Evolutionary conservation across 164 flowering plant species (phyloP).

Genomic region (Liriodendron chinense): DNA sequence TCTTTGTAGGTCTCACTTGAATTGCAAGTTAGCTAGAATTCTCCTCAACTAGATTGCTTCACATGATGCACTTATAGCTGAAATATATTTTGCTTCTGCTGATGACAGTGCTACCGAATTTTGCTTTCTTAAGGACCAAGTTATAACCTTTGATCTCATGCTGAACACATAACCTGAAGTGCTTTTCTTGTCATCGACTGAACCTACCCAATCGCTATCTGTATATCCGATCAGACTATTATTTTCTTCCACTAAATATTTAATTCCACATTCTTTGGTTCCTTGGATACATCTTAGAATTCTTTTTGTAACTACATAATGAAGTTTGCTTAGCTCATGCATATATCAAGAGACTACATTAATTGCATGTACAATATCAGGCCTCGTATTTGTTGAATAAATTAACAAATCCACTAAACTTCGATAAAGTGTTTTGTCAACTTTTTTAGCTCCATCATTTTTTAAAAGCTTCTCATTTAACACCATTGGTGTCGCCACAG

Average conservation of each 20-base stretch:
- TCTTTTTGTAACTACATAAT: slow-evolving; percentile 2
- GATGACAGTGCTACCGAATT: neutral
- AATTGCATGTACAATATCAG: neutral
- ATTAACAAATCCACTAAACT: neutral
- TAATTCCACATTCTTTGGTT: neutral
- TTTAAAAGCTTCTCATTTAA: neutral
- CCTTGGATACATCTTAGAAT: neutral
- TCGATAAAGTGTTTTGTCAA: neutral
- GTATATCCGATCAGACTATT: neutral
- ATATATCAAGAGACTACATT: neutral
- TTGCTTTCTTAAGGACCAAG: slow-evolving; percentile 4
- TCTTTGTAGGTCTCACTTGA: neutral
- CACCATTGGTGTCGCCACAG: neutral
- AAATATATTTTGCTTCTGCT: neutral
- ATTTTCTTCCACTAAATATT: neutral
- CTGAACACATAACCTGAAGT: neutral
- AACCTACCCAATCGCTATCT: slow-evolving; percentile 7
- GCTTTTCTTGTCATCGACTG: neutral
- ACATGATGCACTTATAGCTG: neutral
- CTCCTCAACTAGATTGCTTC: neutral
- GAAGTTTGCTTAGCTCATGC: neutral
- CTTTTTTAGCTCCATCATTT: neutral
- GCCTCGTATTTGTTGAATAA: neutral
- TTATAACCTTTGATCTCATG: neutral
- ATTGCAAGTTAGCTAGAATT: neutral